Evolutionary conservation across 768 basidiomycete genomes (phyloP), one percentile per base, ranked within the genome.

Genomic region (Panaeolus papilionaceus): DNA sequence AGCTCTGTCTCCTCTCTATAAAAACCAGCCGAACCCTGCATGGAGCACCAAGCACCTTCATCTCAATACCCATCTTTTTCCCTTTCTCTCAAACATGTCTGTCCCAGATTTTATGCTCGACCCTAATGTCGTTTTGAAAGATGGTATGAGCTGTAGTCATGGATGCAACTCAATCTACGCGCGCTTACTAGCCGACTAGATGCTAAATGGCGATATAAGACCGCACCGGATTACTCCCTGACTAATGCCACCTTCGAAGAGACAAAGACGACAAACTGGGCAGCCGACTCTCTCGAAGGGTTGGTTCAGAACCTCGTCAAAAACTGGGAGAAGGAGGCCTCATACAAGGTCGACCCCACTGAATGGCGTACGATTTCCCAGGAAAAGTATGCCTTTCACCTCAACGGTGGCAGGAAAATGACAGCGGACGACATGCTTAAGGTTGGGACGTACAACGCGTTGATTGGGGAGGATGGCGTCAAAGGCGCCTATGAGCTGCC

Each of bases 11-110:
- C 42, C 2, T 33, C 33, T 33, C 11, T 44, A 44, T 44, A 44
- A 44, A 44, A 44, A 44, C 42, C 16, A 6, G 5, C 18, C 42
- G 18, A 18, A 44, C 2, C 12, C 18, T 44, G 14, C 5, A 6
- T 16, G 16, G 16, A 16, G 14, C 18, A 33, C 33, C 33, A 33
- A 33, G 11, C 16, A 44, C 12, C 14, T 44, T 44, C 2, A 44
- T 2, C 3, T 51, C 20, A 7, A 23, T 6, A 9, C 23, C 20
- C 26, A 23, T 1, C 9, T 9, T 18, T 26, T 9, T 26, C 33
- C 90, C 74, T 69, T 18, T 42, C 11, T 18, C 14, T 66, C 39
- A 28, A 28, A n/a, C n/a, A 68, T 65, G 38, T 45, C 68, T 9
- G 23, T 69, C 28, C 68, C 68, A 20, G 68, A 69, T 44, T 69